Conservation (phyloP, 2,329 filamentous ascomycete genomes). For the Trichoderma breve region DNA sequence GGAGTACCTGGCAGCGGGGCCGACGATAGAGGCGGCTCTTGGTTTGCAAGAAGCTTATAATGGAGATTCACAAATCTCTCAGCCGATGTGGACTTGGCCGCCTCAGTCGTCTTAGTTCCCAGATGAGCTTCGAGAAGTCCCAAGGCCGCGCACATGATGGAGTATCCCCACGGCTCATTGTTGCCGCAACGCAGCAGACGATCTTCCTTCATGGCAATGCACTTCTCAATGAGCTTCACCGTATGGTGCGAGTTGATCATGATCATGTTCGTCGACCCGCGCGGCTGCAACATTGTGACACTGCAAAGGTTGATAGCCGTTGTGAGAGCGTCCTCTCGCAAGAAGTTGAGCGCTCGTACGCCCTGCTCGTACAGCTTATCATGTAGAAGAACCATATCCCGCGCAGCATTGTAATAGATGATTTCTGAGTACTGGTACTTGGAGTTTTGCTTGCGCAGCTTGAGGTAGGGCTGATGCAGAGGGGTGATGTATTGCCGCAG, state of each 20-base stretch:
- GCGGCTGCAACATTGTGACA: conserved; percentile 59
- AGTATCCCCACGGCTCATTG: conserved; percentile 64
- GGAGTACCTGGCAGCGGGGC: conserved; percentile 29
- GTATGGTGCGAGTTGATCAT: conserved; percentile 61
- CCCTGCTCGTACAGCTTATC: conserved; percentile 60
- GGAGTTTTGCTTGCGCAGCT: conserved; percentile 57
- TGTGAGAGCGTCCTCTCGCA: conserved; percentile 59
- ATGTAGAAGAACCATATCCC: conserved; percentile 61
- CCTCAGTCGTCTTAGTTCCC: conserved; percentile 54
- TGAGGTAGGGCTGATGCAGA: conserved; percentile 59
- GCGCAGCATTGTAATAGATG: conserved; percentile 61
- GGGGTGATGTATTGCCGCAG: conserved; percentile 61
- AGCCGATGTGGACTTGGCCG: conserved; percentile 57
- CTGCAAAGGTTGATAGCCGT: conserved; percentile 61
- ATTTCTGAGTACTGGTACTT: conserved; percentile 63
- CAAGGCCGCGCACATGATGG: conserved; percentile 60
- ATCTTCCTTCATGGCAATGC: conserved; percentile 60
- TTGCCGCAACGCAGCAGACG: conserved; percentile 60
- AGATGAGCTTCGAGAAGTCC: conserved; percentile 60
- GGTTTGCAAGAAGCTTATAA: conserved; percentile 55
- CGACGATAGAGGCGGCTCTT: conserved; percentile 45
- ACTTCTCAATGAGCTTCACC: conserved; percentile 60
- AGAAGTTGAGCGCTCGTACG: conserved; percentile 57
- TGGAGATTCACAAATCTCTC: conserved; percentile 60
- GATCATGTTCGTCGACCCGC: conserved; percentile 59